These are phyloP conservation scores for Neurospora discreta DNA, from an alignment of 495 filamentous ascomycete species.

Conservation along the genomic window DNA sequence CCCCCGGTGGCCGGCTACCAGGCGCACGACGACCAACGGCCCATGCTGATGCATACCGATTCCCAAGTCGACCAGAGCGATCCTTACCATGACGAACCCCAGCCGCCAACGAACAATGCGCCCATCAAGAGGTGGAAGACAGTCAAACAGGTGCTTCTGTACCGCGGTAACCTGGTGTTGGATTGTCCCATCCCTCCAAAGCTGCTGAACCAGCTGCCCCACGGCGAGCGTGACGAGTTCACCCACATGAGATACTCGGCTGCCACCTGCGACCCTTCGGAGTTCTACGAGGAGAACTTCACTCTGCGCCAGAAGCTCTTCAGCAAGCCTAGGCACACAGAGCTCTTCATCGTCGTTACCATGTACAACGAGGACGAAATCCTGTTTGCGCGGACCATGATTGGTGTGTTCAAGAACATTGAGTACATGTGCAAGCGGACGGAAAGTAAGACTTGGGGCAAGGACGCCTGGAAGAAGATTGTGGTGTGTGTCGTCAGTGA, in stretches of 20 bases:
- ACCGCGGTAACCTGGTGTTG: slow-evolving; percentile 92
- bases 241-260: slow-evolving; percentile 99
- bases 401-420: slow-evolving; percentile 96
- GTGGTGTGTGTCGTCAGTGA: slow-evolving; percentile 98
- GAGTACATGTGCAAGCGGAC: slow-evolving; percentile 90
- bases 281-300: slow-evolving; percentile 82
- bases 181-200: slow-evolving; percentile 93
- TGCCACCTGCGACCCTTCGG: slow-evolving; percentile 85
- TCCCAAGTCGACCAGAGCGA: slow-evolving; percentile 31
- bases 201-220: slow-evolving; percentile 73
- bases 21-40: slow-evolving; percentile 35
- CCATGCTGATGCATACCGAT: slow-evolving; percentile 39
- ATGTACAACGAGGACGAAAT: slow-evolving; percentile 99
- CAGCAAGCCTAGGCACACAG: slow-evolving; percentile 84
- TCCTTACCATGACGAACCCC: slow-evolving; percentile 37
- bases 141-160: slow-evolving; percentile 93
- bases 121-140: slow-evolving; percentile 92
- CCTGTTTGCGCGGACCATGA: slow-evolving; percentile 92
- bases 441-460: slow-evolving; percentile 93
- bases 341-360: slow-evolving; percentile 94
- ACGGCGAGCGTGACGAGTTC: slow-evolving; percentile 91
- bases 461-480: slow-evolving; percentile 99
- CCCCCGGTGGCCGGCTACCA: slow-evolving; percentile 45
- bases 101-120: slow-evolving; percentile 35
- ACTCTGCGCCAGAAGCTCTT: slow-evolving; percentile 91